Evolutionary conservation across 345 rosid species (phyloP), one percentile per base, ranked within the genome.

Genomic region (Bretschneidera sinensis): DNA sequence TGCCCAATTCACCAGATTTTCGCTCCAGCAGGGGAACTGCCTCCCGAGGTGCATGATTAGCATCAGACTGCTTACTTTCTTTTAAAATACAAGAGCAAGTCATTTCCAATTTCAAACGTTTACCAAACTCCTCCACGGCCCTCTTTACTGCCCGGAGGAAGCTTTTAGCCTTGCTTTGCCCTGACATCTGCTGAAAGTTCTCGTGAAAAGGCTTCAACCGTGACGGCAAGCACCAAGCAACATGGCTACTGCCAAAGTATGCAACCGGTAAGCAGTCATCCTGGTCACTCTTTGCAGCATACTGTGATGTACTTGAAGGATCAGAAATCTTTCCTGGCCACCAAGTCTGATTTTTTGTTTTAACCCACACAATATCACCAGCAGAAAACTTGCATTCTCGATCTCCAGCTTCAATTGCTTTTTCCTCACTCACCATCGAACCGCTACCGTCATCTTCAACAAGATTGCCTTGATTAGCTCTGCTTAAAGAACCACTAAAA

Each of bases 321-420:
- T 76, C 78, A 31, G 68, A 63, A 35, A 89, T 68, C 81, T 81
- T 87, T 59, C 96, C 97, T 0, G 96, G 96, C 97, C 98, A 89
- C 97, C 98, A 92, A 48, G 75, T 78, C 45, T 73, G 72, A 64
- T 66, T 77, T 64, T 80, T 85, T 21, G 76, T 77, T 74, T 76
- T 85, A 54, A 77, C 76, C 97, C 96, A 92, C 9, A 92, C 97
- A 55, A 87, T 66, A 76, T 89, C 91, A 24, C 96, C 96, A 16
- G 72, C 81, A 45, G 55, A 39, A 64, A 81, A 75, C 68, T 64
- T 70, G 63, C 56, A 18, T 39, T 74, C 65, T 50, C 51, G 49
- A 62, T 61, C 56, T 18, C 62, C 77, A 45, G 51, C 61, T 24
- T 28, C 78, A 47, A 54, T 54, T 17, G 55, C 54, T 70, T 71